These are phyloP conservation scores for Penstemon eatonii DNA, from an alignment of 257 asterid species.

Conservation along the genomic window DNA sequence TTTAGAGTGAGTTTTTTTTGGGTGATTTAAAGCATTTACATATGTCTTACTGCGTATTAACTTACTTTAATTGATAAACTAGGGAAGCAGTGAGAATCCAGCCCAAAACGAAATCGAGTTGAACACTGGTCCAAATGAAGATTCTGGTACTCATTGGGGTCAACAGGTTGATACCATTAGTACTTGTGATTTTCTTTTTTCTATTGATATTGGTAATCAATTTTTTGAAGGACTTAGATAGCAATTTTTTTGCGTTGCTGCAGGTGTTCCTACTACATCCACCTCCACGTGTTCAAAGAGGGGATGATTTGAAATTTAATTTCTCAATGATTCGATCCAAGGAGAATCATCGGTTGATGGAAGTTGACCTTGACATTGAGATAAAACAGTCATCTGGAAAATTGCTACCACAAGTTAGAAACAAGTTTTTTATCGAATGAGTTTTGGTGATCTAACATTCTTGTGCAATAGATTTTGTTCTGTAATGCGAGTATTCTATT, in stretches of 20 bases:
- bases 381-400: constrained; percentile 56
- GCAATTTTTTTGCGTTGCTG: constrained; percentile 23
- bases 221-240: constrained; percentile 11
- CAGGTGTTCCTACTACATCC: constrained; percentile 87
- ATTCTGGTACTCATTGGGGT: constrained; percentile 88
- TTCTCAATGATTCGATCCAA: constrained; percentile 70
- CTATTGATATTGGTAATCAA: constrained; percentile 8
- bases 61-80: constrained; percentile 24
- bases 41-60: constrained; percentile 12
- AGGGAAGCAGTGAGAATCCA: constrained; percentile 72
- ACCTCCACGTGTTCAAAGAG: constrained; percentile 45
- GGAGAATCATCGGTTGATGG: constrained; percentile 88
- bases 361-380: constrained; percentile 64
- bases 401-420: constrained; percentile 42
- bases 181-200: neutral
- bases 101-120: constrained; percentile 76
- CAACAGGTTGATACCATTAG: constrained; percentile 62
- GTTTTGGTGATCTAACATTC: neutral
- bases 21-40: constrained; percentile 6
- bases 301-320: constrained; percentile 49
- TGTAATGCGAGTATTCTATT: constrained; percentile 9
- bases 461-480: constrained; percentile 1
- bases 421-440: constrained; percentile 78
- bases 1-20: constrained; percentile 65
- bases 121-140: constrained; percentile 80